Percentiles rank a stretch among this genome's conserved stretches.
These are phyloP conservation scores for Elongisporangium senticosum DNA, from an alignment of 352 stramenopile genomes.

Conservation along the genomic window DNA sequence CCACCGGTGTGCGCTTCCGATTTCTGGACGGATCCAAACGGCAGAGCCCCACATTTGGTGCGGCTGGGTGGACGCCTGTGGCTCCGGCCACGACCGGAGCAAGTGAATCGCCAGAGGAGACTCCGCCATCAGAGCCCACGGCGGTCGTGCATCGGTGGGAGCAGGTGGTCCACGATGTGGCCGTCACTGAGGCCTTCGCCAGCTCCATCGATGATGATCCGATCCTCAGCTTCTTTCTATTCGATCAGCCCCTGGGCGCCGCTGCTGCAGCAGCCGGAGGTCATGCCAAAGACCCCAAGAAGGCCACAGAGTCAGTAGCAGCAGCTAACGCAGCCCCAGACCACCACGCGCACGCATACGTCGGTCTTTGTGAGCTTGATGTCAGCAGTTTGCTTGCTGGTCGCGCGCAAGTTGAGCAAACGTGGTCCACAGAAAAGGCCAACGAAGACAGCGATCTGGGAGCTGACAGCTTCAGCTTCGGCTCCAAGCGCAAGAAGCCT, in stretches of 20 bases:
- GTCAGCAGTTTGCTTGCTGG: conserved; percentile 41
- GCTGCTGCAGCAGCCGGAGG: conserved; percentile 9
- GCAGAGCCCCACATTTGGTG: conserved; percentile 34
- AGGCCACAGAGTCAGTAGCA: conserved; percentile 8
- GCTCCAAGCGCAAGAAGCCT: conserved; percentile 1
- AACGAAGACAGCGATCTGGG: not conserved
- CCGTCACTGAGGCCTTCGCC: conserved; percentile 41
- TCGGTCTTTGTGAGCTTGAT: conserved; percentile 58
- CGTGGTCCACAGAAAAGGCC: conserved; percentile 17
- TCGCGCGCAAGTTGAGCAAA: conserved; percentile 34
- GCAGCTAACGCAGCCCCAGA: conserved; percentile 4
- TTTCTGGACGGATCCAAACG: conserved; percentile 64
- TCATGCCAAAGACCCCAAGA: conserved; percentile 30
- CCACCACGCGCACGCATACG: conserved; percentile 20
- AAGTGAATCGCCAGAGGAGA: not conserved
- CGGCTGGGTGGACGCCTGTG: conserved; percentile 25
- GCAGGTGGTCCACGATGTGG: conserved; percentile 35
- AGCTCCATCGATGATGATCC: conserved; percentile 48
- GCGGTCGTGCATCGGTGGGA: conserved; percentile 34
- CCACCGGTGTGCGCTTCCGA: conserved; percentile 58
- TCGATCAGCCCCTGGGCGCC: conserved; percentile 29
- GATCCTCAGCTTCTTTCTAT: conserved; percentile 58
- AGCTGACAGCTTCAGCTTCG: conserved; percentile 6
- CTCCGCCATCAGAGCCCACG: not conserved
- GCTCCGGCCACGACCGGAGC: conserved; percentile 3